Evolutionary conservation across 2,329 filamentous ascomycete genomes (phyloP).

Genomic region (Diplodia corticola): DNA sequence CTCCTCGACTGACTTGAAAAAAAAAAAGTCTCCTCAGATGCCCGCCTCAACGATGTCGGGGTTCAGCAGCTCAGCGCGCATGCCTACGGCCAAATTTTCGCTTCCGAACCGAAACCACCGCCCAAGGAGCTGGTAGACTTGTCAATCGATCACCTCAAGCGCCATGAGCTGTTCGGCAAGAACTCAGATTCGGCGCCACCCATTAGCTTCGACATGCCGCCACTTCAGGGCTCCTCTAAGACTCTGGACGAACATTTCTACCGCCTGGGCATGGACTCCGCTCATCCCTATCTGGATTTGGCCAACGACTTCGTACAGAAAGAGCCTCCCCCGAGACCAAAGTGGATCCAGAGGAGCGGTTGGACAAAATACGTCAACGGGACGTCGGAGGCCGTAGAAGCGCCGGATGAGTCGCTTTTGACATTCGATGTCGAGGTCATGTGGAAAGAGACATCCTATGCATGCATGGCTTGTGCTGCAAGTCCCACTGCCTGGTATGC

Average conservation of each 20-base stretch:
- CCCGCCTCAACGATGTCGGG: conserved; percentile 87
- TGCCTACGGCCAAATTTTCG: conserved; percentile 83
- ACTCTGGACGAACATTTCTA: conserved; percentile 94
- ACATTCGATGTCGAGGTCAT: conserved; percentile 97
- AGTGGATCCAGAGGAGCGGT: conserved; percentile 78
- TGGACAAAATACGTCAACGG: conserved; percentile 93
- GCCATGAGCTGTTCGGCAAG: conserved; percentile 88
- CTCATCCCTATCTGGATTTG: conserved; percentile 76
- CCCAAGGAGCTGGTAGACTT: conserved; percentile 74
- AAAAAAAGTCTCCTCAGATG: conserved; percentile 45
- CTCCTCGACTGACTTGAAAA: conserved; percentile 17
- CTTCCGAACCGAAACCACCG: conserved; percentile 53
- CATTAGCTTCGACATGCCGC: conserved; percentile 82
- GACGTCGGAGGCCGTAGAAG: conserved; percentile 67
- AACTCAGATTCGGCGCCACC: conserved; percentile 73
- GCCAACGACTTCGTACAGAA: conserved; percentile 72
- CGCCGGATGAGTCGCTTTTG: conserved; percentile 77
- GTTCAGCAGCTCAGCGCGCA: conserved; percentile 89
- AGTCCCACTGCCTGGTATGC: conserved; percentile 93
- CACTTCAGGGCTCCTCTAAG: conserved; percentile 63
- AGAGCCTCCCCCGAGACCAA: conserved; percentile 59
- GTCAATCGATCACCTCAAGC: conserved; percentile 75
- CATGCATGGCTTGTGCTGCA: conserved; percentile 94
- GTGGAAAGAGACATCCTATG: conserved; percentile 89
- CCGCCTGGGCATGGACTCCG: conserved; percentile 80